Conservation (phyloP, 2,329 filamentous ascomycete species). For the Colletotrichum eremochloae region DNA sequence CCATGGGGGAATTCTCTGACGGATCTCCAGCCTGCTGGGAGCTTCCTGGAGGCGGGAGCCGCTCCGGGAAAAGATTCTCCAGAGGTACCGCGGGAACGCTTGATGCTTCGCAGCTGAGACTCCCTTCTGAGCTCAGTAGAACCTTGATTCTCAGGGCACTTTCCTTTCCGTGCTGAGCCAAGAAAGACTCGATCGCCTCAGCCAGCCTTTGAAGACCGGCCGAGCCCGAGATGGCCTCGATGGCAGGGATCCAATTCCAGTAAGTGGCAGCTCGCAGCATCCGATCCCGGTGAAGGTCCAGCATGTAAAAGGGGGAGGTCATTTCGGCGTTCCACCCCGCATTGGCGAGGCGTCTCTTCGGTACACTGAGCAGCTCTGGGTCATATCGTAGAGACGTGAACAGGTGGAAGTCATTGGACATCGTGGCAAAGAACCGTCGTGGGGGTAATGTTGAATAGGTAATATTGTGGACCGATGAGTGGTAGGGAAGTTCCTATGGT, state of each 20-base stretch:
- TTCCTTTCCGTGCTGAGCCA: slow-evolving; percentile 48
- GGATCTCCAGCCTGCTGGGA: slow-evolving; percentile 46
- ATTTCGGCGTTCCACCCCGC: slow-evolving; percentile 66
- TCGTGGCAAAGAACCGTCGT: slow-evolving; percentile 41
- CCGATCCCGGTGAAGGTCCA: slow-evolving; percentile 82
- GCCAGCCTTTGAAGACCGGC: slow-evolving; percentile 59
- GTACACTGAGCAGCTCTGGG: slow-evolving; percentile 62
- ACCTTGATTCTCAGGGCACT: slow-evolving; percentile 66
- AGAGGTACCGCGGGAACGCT: slow-evolving; percentile 53
- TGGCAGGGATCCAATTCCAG: slow-evolving; percentile 66
- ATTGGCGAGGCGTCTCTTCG: slow-evolving; percentile 53
- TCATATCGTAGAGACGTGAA: slow-evolving; percentile 83
- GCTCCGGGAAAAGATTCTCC: slow-evolving; percentile 69
- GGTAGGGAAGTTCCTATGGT: neutral
- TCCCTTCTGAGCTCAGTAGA: slow-evolving; percentile 64
- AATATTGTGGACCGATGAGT: neutral
- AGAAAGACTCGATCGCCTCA: slow-evolving; percentile 49
- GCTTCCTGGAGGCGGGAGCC: slow-evolving; percentile 62
- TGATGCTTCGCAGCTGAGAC: slow-evolving; percentile 53
- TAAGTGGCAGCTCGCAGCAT: slow-evolving; percentile 74
- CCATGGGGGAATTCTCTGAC: slow-evolving; percentile 52
- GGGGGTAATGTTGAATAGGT: neutral
- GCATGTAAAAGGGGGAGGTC: slow-evolving; percentile 80
- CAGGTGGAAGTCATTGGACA: slow-evolving; percentile 67
- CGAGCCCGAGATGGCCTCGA: slow-evolving; percentile 59